Evolutionary conservation across 75 land plant species (phyloP).

Genomic region (Azolla pinnata): DNA sequence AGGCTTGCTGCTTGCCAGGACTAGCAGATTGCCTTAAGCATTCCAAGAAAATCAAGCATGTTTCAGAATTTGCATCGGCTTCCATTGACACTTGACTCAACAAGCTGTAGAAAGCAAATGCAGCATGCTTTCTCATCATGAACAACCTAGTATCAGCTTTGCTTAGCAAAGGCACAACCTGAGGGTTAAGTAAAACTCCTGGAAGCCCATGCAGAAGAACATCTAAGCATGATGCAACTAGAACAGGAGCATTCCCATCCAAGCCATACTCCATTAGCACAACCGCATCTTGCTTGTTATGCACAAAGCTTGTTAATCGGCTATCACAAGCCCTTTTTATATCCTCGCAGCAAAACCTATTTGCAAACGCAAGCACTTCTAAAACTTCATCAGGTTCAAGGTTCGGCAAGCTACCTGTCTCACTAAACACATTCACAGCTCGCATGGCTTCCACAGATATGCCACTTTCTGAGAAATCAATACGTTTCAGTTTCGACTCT

Average conservation of each 20-base stretch:
- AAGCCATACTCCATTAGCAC: conserved; percentile 71
- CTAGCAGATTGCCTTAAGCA: conserved; percentile 46
- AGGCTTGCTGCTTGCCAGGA: conserved; percentile 43
- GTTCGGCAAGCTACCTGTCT: conserved; percentile 38
- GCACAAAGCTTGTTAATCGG: conserved; percentile 54
- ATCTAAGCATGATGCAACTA: conserved; percentile 87
- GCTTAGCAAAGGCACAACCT: conserved; percentile 44
- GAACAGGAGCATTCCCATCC: conserved; percentile 58
- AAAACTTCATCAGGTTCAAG: conserved; percentile 53
- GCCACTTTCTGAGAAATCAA: conserved; percentile 74
- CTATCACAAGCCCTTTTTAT: conserved; percentile 82
- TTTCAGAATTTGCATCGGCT: conserved; percentile 54
- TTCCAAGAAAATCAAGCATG: conserved; percentile 40
- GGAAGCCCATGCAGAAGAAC: conserved; percentile 79
- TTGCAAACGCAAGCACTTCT: conserved; percentile 78
- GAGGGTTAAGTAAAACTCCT: conserved; percentile 48
- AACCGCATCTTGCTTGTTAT: conserved; percentile 65
- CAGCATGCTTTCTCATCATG: conserved; percentile 52
- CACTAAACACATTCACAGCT: conserved; percentile 58
- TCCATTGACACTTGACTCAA: conserved; percentile 77
- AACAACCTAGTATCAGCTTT: conserved; percentile 38
- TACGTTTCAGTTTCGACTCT: conserved; percentile 56
- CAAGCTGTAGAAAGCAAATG: conserved; percentile 80
- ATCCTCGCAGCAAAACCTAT: conserved; percentile 87
- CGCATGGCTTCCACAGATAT: conserved; percentile 68